Evolutionary conservation across 768 basidiomycete species (phyloP), one percentile per base, ranked within the genome.

Genomic region (Leccinum barrowsii): DNA sequence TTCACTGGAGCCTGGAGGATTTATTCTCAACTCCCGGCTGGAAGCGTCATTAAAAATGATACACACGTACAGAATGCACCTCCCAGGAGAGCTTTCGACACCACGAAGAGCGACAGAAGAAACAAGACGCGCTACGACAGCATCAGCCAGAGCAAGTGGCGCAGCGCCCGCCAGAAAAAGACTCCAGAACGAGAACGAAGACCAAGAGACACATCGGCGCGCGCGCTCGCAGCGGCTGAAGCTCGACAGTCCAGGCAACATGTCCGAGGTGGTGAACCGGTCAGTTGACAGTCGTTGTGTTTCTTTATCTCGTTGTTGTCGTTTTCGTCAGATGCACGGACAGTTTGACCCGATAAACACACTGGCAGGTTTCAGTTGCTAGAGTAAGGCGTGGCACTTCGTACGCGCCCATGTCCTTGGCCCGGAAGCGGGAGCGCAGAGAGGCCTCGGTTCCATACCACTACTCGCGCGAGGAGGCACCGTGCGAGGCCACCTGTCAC

Each of bases 1-100:
- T 98, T 60, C 85, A 32, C 28, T 30, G 8, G 28, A 28, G 10
- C 30, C 30, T 30, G 3, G 32, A 32, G 11, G 11, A 32, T 35
- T 2, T 35, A 35, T 35, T 35, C 35, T 15, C 15, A 35, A 35
- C 35, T 35, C 35, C 15, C 35, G 13, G 35, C 35, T 35, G 13
- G 15, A 35, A 7, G 3, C 15, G 7, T 17, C 35, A 15, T 35
- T 15, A 13, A 15, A 35, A 35, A 35, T 35, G 13, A 2, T 15
- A 35, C 34, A 35, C 34, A 35, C 34, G 12, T 35, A 13, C 34
- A 15, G 34, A 35, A 35, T 35, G 2, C 34, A 35, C 34, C 34
- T 35, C 6, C 34, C 34, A 35, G 34, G 34, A 17, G 17, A 37
- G 35, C 17, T 37, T 17, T 17, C 37, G 13, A 37, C 37, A 37